Evolutionary conservation across 805 yeast species (phyloP), one percentile per base, ranked within the genome.

Genomic region (Cyberlindnera galapagoensis): DNA sequence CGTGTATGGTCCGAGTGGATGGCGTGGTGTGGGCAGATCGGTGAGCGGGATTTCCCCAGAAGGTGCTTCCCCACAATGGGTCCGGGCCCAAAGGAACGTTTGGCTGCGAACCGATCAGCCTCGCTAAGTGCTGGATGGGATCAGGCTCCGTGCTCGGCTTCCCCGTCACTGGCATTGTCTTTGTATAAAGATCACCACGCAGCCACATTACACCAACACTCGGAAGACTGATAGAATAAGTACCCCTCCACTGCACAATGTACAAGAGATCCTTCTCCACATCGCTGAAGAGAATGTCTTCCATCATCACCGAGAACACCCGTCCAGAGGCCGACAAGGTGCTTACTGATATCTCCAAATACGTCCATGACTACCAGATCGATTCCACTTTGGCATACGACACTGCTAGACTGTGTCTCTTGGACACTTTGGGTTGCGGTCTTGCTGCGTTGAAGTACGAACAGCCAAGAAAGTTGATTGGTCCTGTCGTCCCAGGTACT

Each of bases 341-440:
- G 13, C 47, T 74, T 22, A 47, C 51, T 36, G 68, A 67, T 38
- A 74, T 74, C 38, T 65, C 80, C 10, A 52, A 54, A 25, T 74
- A 74, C 45, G 64, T 71, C 16, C 77, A 72, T 51, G 42, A 55
- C 35, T 65, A 60, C 49, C 50, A 62, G 30, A 51, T 71, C 24
- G 64, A 59, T 30, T 67, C 75, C 10, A 49, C 57, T 12, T 49
- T 69, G 20, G 80, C 80, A 6, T 52, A 49, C 31, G 69, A 69
- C 35, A 74, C 80, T 8, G 80, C 80, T 1, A 63, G 65, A 28
- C 56, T 70, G 18, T 74, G 80, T 49, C 53, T 74, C 25, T 52
- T 74, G 22, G 80, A 74, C 44, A 71, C 79, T 4, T 50, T 74
- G 18, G 80, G 80, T 6, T 73, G 79, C 49, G 80, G 79, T 14